Conservation (phyloP, 805 yeast species). For the Wickerhamiella lipophila region DNA sequence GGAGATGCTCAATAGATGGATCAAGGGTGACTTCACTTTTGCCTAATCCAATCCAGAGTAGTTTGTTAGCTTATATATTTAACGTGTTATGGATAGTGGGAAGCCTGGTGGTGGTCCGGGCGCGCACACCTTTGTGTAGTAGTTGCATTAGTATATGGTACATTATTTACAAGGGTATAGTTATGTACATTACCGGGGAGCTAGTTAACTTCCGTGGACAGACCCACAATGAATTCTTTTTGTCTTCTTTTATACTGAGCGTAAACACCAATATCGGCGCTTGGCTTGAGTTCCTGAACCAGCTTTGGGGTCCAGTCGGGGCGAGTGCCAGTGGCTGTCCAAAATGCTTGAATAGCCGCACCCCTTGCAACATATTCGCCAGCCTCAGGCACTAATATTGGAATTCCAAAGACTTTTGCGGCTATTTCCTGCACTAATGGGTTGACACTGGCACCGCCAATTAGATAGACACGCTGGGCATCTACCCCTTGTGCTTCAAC, state of each 20-base stretch:
- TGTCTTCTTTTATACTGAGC: conserved; percentile 3
- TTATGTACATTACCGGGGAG: too few relatives aligned
- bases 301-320: conserved; percentile 18
- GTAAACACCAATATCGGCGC: neutral
- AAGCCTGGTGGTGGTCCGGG: too few relatives aligned
- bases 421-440: conserved; percentile 20
- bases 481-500: conserved; percentile 7
- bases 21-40: conserved; percentile 23
- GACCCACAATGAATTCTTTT: neutral
- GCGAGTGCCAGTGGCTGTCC: conserved; percentile 17
- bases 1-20: conserved; percentile 81
- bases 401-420: conserved; percentile 16
- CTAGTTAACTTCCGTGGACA: neutral
- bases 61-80: neutral
- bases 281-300: neutral
- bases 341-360: conserved; percentile 23
- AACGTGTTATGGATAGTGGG: neutral
- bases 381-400: conserved; percentile 17
- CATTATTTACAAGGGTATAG: too few relatives aligned
- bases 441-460: conserved; percentile 23
- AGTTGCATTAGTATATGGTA: too few relatives aligned
- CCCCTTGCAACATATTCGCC: conserved; percentile 23
- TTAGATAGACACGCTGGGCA: conserved; percentile 16
- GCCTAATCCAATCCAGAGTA: neutral
- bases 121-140: too few relatives aligned